Conservation (phyloP, 805 yeast genomes). For the Wickerhamomyces kurtzmanii region DNA sequence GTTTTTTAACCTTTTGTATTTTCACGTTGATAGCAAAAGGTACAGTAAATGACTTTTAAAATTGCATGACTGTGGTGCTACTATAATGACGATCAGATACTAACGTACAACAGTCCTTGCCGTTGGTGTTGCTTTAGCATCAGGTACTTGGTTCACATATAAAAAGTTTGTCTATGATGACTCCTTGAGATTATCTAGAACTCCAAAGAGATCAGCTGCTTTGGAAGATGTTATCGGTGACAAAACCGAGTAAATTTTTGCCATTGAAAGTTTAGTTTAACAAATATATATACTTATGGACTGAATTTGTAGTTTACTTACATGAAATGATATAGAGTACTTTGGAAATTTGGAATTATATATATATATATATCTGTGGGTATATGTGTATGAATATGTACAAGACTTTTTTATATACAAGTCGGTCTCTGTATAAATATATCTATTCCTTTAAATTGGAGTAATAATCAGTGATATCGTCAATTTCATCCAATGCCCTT, state of each 20-base stretch:
- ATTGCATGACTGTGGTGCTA: no score
- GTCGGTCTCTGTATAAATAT: neutral
- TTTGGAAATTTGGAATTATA: no score
- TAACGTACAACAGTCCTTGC: no score
- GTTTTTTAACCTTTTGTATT: no score
- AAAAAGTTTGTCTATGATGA: slow-evolving; percentile 40
- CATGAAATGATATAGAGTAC: no score
- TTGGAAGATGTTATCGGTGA: slow-evolving; percentile 17
- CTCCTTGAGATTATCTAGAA: slow-evolving; percentile 39
- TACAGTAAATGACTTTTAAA: no score
- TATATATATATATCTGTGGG: slow-evolving; percentile 1
- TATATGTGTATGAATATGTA: slow-evolving; percentile 1
- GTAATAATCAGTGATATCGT: slow-evolving; percentile 76
- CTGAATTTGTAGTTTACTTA: no score
- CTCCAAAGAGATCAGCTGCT: slow-evolving; percentile 28
- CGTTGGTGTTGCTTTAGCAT: slow-evolving; percentile 40
- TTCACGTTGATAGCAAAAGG: no score
- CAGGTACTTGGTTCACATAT: slow-evolving; percentile 41
- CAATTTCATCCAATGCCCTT: slow-evolving; percentile 59
- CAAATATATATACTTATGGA: no score
- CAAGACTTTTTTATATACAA: no score
- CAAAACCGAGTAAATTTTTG: slow-evolving; percentile 4
- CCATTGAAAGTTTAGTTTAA: no score
- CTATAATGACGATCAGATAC: no score
- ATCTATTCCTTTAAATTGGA: slow-evolving; percentile 42